phyloP scores from a whole-genome alignment of 129 eudicot species.

The Mikania micrantha region DNA sequence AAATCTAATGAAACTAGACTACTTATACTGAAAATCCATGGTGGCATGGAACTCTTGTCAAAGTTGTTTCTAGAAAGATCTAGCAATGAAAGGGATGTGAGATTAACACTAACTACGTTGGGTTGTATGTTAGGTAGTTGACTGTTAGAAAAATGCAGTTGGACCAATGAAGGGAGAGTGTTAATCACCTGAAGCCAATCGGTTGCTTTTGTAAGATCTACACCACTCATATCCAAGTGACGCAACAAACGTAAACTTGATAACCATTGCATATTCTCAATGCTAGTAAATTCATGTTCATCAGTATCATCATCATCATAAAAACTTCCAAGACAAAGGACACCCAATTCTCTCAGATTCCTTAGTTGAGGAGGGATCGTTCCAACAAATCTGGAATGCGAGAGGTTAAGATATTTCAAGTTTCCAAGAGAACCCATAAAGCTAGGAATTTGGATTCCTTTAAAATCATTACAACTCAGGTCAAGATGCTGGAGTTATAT shows the following conservation, averaged over 20 bases:
- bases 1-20: background rate
- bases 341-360: background rate
- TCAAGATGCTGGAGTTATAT: too few relatives aligned
- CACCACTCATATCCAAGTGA: background rate
- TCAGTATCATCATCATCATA: background rate
- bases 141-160: background rate
- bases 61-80: background rate
- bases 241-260: background rate
- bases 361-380: background rate
- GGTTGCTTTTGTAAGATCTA: background rate
- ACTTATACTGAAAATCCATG: background rate
- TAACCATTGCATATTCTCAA: background rate
- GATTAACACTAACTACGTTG: background rate
- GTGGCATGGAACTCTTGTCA: background rate
- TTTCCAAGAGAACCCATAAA: constrained; percentile 8
- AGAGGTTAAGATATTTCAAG: constrained; percentile 17
- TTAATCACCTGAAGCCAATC: constrained; percentile 1
- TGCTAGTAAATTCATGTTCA: background rate
- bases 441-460: constrained; percentile 4
- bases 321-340: background rate
- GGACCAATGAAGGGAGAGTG: background rate
- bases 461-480: constrained; percentile 18
- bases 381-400: background rate
- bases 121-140: background rate
- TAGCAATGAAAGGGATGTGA: background rate